Evolutionary conservation across 2,329 filamentous ascomycete species (phyloP).

Genomic region (Ilyonectria destructans): DNA sequence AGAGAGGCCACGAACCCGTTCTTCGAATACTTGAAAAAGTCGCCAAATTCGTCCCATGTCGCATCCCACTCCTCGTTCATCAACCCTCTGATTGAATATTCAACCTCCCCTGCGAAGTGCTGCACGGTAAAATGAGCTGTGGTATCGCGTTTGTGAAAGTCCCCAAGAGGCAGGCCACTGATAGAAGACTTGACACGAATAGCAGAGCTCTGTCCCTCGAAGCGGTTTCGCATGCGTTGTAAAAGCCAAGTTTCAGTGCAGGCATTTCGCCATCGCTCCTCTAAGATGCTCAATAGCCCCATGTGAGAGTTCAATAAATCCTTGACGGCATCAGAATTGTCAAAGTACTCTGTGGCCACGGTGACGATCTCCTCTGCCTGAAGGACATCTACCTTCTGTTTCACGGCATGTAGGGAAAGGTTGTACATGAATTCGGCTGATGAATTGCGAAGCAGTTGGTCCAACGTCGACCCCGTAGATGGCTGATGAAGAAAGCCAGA

Average conservation of each 20-base stretch:
- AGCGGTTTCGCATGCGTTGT: too few relatives aligned
- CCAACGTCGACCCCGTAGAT: not conserved
- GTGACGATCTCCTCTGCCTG: not conserved
- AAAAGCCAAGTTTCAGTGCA: too few relatives aligned
- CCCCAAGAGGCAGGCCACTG: not conserved
- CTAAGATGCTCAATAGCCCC: not conserved
- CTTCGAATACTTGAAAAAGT: too few relatives aligned
- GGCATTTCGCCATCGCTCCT: not conserved
- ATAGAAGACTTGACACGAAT: not conserved
- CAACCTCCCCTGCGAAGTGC: too few relatives aligned
- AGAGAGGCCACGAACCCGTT: too few relatives aligned
- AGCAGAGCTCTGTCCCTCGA: too few relatives aligned
- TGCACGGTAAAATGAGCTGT: not conserved
- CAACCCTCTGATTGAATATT: too few relatives aligned
- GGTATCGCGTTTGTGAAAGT: not conserved
- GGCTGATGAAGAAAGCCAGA: not conserved
- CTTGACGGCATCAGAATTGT: not conserved
- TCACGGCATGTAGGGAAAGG: not conserved
- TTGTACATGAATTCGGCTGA: conserved; percentile 9
- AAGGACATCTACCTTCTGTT: not conserved
- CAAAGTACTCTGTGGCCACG: not conserved
- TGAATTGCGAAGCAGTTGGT: conserved; percentile 3
- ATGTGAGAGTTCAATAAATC: not conserved
- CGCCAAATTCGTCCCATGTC: too few relatives aligned
- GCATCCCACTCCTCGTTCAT: too few relatives aligned